Percentiles rank a stretch among this genome's conserved stretches.
phyloP scores from a whole-genome alignment of 148 eudicot genomes.

The Pouteria glomerata region DNA sequence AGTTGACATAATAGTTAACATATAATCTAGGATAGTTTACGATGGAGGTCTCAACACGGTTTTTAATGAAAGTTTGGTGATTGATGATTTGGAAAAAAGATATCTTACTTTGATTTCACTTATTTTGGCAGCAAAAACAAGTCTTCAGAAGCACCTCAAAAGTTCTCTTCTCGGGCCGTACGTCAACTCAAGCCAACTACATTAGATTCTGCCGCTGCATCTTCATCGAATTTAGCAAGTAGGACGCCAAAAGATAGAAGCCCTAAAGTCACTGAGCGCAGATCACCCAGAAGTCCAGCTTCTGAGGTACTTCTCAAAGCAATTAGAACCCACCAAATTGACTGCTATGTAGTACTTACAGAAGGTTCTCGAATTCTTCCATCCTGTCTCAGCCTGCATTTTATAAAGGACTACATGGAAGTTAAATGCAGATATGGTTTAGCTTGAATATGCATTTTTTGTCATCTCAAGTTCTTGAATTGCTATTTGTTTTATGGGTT shows the following conservation, averaged over 20 bases:
- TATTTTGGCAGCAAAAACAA: constrained; percentile 39
- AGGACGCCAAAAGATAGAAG: constrained; percentile 59
- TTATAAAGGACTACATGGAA: neutral
- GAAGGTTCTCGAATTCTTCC: neutral
- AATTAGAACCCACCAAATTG: neutral
- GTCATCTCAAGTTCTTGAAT: neutral
- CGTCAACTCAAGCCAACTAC: constrained; percentile 55
- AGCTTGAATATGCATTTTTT: neutral
- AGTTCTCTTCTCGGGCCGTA: constrained; percentile 45
- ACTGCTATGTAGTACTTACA: neutral
- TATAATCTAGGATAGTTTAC: too few relatives aligned
- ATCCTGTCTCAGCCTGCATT: neutral
- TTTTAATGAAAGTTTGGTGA: neutral
- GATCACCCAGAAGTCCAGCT: constrained; percentile 55
- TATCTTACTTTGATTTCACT: neutral
- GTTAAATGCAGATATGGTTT: neutral
- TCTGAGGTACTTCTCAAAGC: constrained; percentile 49
- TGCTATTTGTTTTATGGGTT: neutral
- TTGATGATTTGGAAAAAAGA: neutral
- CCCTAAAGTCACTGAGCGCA: constrained; percentile 59
- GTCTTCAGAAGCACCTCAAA: constrained; percentile 50
- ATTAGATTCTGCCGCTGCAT: constrained; percentile 36
- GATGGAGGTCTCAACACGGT: too few relatives aligned
- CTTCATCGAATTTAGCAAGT: constrained; percentile 39
- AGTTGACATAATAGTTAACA: too few relatives aligned